Evolutionary conservation across 495 filamentous ascomycete genomes (phyloP), one percentile per base, ranked within the genome.

Genomic region (Neurospora hispaniola): DNA sequence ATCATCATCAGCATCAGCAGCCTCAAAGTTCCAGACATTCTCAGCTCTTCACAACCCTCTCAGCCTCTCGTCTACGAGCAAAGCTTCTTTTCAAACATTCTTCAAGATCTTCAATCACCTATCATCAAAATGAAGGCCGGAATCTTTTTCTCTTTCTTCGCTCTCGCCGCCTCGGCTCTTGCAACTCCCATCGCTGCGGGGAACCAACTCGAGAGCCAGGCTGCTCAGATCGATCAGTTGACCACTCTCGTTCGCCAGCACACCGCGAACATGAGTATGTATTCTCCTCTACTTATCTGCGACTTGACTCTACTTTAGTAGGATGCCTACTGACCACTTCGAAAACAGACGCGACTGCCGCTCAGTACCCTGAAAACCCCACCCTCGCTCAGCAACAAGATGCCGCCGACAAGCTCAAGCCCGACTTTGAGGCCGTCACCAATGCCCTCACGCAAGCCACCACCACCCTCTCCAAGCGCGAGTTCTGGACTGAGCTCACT

Each of bases 261-360:
- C 70, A 83, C 81, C 20, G 78, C 74, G 27, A 75, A 77, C 74
- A 82, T 83, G 75, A 83, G 81, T 80, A 78, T 69, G 80, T 73
- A 23, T 42, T 11, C 5, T 68, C 48, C 44, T 43, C 42, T 16
- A 27, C 16, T 31, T 35, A 68, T 40, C 39, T n/a, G 4, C 42
- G 42, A 42, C 42, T 42, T 18, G 14, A 18, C 5, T 18, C 38
- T 12, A 12, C 70, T 68, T 38, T 46, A 38, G 18, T 46, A 1
- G 27, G 12, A 72, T 38, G 42, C 2, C 0, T 39, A 9, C 1
- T 74, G 23, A 69, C 35, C 42, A 42, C 16, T 27, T 70, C 35
- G 12, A n/a, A 39, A 14, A 42, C 18, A 80, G 79, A 80, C 72
- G 68, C 74, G 7, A 80, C 79, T 38, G 73, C 75, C 23, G 73